These are phyloP conservation scores for Rhizopus microsporus DNA, from an alignment of 371 early-diverging fungal species.

Conservation along the genomic window DNA sequence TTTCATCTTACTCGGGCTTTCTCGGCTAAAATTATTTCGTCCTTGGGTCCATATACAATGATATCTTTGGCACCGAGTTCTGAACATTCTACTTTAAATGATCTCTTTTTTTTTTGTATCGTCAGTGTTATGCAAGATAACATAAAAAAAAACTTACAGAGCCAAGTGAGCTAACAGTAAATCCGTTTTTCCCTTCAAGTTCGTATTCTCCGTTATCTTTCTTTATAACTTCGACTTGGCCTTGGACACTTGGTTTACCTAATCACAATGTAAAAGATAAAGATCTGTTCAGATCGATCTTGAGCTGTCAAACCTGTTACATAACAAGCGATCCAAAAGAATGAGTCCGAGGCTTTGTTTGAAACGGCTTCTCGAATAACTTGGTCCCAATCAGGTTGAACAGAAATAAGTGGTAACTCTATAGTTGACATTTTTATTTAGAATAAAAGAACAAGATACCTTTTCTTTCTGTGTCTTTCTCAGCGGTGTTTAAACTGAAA, in stretches of 20 bases:
- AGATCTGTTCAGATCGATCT: neutral
- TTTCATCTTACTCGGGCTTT: slow-evolving; percentile 15
- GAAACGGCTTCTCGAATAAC: slow-evolving; percentile 36
- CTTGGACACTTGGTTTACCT: slow-evolving; percentile 22
- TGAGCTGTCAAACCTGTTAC: slow-evolving; percentile 33
- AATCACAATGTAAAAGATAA: neutral
- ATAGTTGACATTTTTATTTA: slow-evolving; percentile 10
- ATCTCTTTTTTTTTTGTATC: slow-evolving; percentile 29
- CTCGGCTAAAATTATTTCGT: slow-evolving; percentile 14
- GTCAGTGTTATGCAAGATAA: neutral
- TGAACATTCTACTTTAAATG: slow-evolving; percentile 40
- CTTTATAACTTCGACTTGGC: slow-evolving; percentile 16
- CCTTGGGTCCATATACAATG: slow-evolving; percentile 17
- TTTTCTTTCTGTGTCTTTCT: too few species aligned
- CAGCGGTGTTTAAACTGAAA: too few species aligned
- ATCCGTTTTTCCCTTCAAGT: slow-evolving; percentile 28
- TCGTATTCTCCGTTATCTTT: neutral
- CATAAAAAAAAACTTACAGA: slow-evolving; percentile 23
- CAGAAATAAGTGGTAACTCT: slow-evolving; percentile 36
- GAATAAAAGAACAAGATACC: neutral
- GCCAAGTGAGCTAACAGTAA: slow-evolving; percentile 24
- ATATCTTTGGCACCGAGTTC: slow-evolving; percentile 10
- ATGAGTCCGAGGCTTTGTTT: slow-evolving; percentile 24
- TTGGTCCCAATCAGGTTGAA: slow-evolving; percentile 48
- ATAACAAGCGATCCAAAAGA: slow-evolving; percentile 62